Evolutionary conservation across 2,329 filamentous ascomycete species (phyloP).

Genomic region (Thelonectria rubi): DNA sequence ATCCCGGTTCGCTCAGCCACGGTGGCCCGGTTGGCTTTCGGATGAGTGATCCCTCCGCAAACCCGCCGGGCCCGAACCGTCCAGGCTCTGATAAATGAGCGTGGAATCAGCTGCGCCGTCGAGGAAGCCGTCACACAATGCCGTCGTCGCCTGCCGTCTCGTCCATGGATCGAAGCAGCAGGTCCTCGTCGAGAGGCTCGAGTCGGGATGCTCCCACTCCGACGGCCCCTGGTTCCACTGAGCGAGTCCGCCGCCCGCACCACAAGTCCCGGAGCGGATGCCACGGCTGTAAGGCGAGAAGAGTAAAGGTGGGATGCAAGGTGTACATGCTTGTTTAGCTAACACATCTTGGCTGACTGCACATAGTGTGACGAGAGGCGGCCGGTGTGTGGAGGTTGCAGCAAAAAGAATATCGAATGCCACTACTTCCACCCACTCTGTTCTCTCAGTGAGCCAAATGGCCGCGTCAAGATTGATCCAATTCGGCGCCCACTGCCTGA

Average conservation of each 20-base stretch:
- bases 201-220: background rate
- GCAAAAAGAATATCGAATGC: slow-evolving; percentile 9
- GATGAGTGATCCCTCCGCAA: background rate
- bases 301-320: slow-evolving; percentile 14
- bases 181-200: background rate
- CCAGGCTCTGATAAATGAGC: background rate
- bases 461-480: slow-evolving; percentile 7
- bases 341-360: background rate
- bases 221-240: background rate
- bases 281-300: slow-evolving; percentile 17
- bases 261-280: slow-evolving; percentile 25
- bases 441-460: background rate
- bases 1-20: background rate
- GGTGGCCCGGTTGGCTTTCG: background rate
- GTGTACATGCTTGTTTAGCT: background rate
- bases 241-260: slow-evolving; percentile 15
- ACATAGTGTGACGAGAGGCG: slow-evolving; percentile 18
- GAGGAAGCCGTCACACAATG: background rate
- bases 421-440: slow-evolving; percentile 17
- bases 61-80: background rate
- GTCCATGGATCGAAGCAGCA: background rate
- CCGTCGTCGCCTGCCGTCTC: background rate
- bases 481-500: background rate
- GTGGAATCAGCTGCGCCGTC: background rate
- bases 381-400: slow-evolving; percentile 16